Percentiles rank a stretch among this genome's conserved stretches.
Evolutionary conservation across 2,329 filamentous ascomycete genomes (phyloP).

Genomic region (Chaetomium olivaceum): DNA sequence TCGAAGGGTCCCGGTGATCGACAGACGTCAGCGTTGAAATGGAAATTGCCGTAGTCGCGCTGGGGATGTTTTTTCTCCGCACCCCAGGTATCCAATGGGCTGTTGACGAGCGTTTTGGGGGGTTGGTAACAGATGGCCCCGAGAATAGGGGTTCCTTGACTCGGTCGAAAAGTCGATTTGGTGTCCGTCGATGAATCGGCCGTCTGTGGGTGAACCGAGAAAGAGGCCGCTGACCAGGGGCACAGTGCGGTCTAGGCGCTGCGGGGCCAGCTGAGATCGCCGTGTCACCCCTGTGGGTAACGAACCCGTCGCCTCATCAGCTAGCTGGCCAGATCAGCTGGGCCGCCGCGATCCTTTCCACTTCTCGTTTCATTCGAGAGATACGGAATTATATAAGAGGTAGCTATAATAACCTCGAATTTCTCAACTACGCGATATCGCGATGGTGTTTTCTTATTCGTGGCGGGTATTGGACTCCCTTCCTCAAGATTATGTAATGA

Average conservation of each 20-base stretch:
- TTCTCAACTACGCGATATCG: not conserved
- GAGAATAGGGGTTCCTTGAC: not conserved
- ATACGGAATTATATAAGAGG: not conserved
- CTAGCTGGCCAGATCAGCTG: not conserved
- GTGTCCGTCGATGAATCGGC: not conserved
- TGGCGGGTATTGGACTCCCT: not conserved
- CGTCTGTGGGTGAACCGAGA: not conserved
- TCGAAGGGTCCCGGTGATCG: not conserved
- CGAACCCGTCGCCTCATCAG: not conserved
- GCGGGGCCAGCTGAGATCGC: constrained; percentile 13
- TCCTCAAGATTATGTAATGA: not conserved
- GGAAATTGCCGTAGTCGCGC: not conserved
- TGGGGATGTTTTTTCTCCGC: not conserved
- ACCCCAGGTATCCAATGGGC: not conserved
- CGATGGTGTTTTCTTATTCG: not conserved
- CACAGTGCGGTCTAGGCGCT: not conserved
- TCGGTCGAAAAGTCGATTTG: constrained; percentile 7
- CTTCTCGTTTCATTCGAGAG: not conserved
- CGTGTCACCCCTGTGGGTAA: not conserved
- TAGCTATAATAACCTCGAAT: not conserved
- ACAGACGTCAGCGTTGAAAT: not conserved
- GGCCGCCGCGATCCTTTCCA: not conserved
- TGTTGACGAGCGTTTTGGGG: not conserved
- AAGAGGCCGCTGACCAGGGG: constrained; percentile 8
- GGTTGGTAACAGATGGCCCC: not conserved